These are phyloP conservation scores for Pancytospora philotis DNA, from an alignment of 371 early-diverging fungal species.

Conservation along the genomic window DNA sequence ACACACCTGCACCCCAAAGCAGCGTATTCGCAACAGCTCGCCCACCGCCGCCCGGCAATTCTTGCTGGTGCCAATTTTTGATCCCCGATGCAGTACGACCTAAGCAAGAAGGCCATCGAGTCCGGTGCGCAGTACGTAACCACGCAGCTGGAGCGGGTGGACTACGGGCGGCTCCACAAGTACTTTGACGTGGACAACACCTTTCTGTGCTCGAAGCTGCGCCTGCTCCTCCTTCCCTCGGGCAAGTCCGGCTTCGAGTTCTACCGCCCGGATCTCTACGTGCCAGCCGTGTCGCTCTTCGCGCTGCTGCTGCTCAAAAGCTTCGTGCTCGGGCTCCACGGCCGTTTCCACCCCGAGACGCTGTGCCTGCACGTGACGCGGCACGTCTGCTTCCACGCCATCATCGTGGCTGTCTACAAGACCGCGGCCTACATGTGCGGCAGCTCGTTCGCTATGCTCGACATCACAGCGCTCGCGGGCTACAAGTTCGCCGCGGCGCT, in stretches of 20 bases:
- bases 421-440: neutral
- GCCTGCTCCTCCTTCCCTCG: conserved; percentile 79
- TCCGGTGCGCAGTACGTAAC: conserved; percentile 77
- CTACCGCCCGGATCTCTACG: conserved; percentile 89
- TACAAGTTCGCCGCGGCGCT: neutral
- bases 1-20: too few species aligned
- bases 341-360: conserved; percentile 74
- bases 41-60: too few species aligned
- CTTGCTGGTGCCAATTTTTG: too few species aligned
- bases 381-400: neutral
- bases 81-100: conserved; percentile 73
- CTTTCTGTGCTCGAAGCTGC: conserved; percentile 76
- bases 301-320: conserved; percentile 80
- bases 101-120: conserved; percentile 74
- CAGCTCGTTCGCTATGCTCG: neutral
- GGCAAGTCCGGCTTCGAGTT: conserved; percentile 67
- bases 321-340: conserved; percentile 64
- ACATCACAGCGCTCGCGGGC: neutral
- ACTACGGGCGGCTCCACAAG: conserved; percentile 70
- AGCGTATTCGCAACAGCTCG: too few species aligned
- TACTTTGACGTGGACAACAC: conserved; percentile 88
- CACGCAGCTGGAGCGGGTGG: conserved; percentile 70
- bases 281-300: conserved; percentile 82
- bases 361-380: conserved; percentile 53
- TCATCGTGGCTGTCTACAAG: neutral